These are phyloP conservation scores for Acacia concinna DNA, from an alignment of 331 rosid species.

Conservation along the genomic window DNA sequence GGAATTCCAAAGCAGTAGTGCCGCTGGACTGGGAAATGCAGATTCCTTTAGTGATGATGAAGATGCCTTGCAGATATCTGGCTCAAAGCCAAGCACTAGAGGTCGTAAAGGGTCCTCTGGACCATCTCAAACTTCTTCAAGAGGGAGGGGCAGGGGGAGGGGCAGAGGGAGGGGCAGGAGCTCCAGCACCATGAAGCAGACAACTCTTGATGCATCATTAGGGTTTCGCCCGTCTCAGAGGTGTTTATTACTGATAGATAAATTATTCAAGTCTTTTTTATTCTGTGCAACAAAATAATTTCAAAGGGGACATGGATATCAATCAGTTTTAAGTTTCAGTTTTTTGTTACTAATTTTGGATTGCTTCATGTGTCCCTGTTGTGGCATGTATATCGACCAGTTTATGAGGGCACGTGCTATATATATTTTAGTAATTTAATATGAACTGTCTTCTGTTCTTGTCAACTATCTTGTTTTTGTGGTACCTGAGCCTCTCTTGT, in stretches of 20 bases:
- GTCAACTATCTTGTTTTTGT: not conserved
- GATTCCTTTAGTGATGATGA: slow-evolving; percentile 94
- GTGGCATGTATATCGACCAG: slow-evolving; percentile 6
- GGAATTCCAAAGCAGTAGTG: slow-evolving; percentile 61
- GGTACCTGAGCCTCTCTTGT: slow-evolving; percentile 4
- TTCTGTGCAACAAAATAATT: slow-evolving; percentile 21
- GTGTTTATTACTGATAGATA: slow-evolving; percentile 41
- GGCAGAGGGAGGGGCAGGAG: slow-evolving; percentile 73
- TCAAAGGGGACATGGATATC: slow-evolving; percentile 2
- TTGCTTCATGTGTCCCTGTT: slow-evolving; percentile 31
- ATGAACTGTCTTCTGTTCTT: not conserved
- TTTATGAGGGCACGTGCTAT: not conserved
- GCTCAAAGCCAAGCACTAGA: slow-evolving; percentile 64
- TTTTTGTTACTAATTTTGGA: not conserved
- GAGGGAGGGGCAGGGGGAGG: slow-evolving; percentile 73
- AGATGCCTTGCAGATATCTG: slow-evolving; percentile 56
- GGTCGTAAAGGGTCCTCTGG: slow-evolving; percentile 63
- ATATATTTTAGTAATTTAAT: not conserved
- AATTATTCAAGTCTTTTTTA: not conserved
- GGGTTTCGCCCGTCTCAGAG: slow-evolving; percentile 83
- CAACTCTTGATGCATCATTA: slow-evolving; percentile 82
- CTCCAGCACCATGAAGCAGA: slow-evolving; percentile 71
- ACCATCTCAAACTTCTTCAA: slow-evolving; percentile 55
- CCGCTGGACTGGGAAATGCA: slow-evolving; percentile 64
- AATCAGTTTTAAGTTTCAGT: not conserved